Percentiles rank a stretch among this genome's conserved stretches.
phyloP scores from a whole-genome alignment of 2,329 filamentous ascomycete genomes.

The Cadophora sp. region DNA sequence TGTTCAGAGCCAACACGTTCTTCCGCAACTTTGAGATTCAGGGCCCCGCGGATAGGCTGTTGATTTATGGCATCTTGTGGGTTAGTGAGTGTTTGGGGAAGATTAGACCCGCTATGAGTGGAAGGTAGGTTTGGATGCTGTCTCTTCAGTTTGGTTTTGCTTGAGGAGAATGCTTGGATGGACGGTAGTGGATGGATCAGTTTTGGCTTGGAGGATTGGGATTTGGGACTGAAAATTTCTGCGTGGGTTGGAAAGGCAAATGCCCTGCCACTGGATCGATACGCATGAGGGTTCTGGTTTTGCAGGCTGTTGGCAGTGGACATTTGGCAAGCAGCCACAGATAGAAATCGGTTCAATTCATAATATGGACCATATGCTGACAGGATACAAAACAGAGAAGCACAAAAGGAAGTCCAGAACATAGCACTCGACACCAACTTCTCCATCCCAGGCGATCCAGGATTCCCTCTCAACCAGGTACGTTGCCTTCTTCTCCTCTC shows the following conservation, averaged over 20 bases:
- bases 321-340: not conserved
- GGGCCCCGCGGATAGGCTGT: constrained; percentile 88
- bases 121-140: constrained; percentile 56
- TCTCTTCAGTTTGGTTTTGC: constrained; percentile 6
- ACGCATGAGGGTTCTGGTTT: not conserved
- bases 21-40: constrained; percentile 99
- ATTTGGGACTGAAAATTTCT: not conserved
- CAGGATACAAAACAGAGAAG: constrained; percentile 48
- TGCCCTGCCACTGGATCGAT: not conserved
- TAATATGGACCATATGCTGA: constrained; percentile 13
- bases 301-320: not conserved
- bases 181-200: not conserved
- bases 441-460: constrained; percentile 90
- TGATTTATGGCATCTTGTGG: constrained; percentile 97
- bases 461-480: constrained; percentile 90
- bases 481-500: constrained; percentile 32
- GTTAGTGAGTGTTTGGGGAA: constrained; percentile 89
- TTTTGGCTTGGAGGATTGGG: not conserved
- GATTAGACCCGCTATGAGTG: constrained; percentile 76
- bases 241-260: too few relatives aligned
- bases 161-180: not conserved
- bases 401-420: constrained; percentile 82
- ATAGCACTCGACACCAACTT: constrained; percentile 92
- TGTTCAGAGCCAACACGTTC: constrained; percentile 98
- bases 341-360: not conserved